Conservation (phyloP, 768 basidiomycete genomes). For the Serendipita sp. region DNA sequence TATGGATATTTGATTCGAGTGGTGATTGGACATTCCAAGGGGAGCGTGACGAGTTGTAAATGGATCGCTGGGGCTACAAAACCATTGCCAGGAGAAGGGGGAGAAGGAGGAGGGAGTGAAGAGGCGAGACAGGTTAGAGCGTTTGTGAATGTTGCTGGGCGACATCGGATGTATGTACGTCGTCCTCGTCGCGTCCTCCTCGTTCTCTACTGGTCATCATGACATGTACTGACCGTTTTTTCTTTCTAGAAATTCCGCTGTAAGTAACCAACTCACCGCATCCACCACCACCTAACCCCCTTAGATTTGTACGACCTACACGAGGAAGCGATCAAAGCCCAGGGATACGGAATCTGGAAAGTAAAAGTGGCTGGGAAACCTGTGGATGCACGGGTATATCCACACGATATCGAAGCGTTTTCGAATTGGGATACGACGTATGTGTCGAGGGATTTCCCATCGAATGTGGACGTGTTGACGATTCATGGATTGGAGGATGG, state of each 20-base stretch:
- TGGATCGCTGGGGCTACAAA: slow-evolving; percentile 45
- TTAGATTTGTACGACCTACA: slow-evolving; percentile 9
- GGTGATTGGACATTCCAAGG: slow-evolving; percentile 66
- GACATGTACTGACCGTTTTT: neutral
- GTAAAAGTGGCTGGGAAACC: slow-evolving; percentile 50
- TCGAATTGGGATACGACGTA: slow-evolving; percentile 47
- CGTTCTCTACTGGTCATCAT: no score
- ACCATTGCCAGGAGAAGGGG: no score
- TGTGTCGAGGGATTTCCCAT: slow-evolving; percentile 55
- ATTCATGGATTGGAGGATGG: slow-evolving; percentile 59
- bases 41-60: slow-evolving; percentile 45
- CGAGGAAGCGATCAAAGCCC: slow-evolving; percentile 20
- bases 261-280: neutral
- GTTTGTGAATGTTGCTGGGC: slow-evolving; percentile 59
- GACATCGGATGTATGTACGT: slow-evolving; percentile 67
- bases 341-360: slow-evolving; percentile 49
- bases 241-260: neutral
- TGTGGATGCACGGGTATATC: slow-evolving; percentile 35
- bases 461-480: slow-evolving; percentile 47
- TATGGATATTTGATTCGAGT: slow-evolving; percentile 57
- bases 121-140: slow-evolving; percentile 37
- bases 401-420: slow-evolving; percentile 46
- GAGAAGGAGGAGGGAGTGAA: neutral
- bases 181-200: neutral
- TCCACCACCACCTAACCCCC: neutral